Conservation (phyloP, 2,329 filamentous ascomycete species). For the Cladosporium cucumerinum region DNA sequence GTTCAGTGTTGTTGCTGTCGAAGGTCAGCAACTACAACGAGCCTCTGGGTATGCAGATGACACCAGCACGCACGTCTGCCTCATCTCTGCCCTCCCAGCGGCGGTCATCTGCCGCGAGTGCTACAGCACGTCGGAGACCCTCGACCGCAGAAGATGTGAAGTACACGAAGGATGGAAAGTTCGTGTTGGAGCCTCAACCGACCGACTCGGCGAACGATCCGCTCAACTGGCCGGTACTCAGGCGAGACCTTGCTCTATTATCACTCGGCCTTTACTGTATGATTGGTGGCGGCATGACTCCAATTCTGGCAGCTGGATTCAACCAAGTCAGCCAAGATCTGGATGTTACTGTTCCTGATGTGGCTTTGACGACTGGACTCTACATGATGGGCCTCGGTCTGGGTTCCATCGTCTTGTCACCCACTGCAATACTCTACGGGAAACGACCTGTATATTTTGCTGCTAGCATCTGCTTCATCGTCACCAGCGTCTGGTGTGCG, state of each 20-base stretch:
- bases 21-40: slow-evolving; percentile 57
- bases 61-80: slow-evolving; percentile 58
- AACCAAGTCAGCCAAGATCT: slow-evolving; percentile 69
- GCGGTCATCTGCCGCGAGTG: slow-evolving; percentile 15
- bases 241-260: slow-evolving; percentile 73
- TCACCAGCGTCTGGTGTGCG: slow-evolving; percentile 79
- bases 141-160: slow-evolving; percentile 54
- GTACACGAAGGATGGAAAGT: slow-evolving; percentile 73
- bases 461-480: slow-evolving; percentile 72
- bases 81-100: slow-evolving; percentile 48
- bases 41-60: slow-evolving; percentile 58
- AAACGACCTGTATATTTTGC: slow-evolving; percentile 87
- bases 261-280: slow-evolving; percentile 90
- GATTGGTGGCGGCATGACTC: slow-evolving; percentile 88
- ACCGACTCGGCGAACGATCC: slow-evolving; percentile 89
- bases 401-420: slow-evolving; percentile 78
- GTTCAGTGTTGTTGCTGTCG: slow-evolving; percentile 60
- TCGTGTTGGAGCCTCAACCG: slow-evolving; percentile 87
- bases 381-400: slow-evolving; percentile 93
- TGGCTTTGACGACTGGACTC: slow-evolving; percentile 83
- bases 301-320: slow-evolving; percentile 86
- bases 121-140: slow-evolving; percentile 19
- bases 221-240: slow-evolving; percentile 83
- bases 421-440: slow-evolving; percentile 85
- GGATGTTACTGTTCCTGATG: slow-evolving; percentile 63